Conservation (phyloP, 73 alveolate genomes). For the Tetrahymena elliotti region DNA sequence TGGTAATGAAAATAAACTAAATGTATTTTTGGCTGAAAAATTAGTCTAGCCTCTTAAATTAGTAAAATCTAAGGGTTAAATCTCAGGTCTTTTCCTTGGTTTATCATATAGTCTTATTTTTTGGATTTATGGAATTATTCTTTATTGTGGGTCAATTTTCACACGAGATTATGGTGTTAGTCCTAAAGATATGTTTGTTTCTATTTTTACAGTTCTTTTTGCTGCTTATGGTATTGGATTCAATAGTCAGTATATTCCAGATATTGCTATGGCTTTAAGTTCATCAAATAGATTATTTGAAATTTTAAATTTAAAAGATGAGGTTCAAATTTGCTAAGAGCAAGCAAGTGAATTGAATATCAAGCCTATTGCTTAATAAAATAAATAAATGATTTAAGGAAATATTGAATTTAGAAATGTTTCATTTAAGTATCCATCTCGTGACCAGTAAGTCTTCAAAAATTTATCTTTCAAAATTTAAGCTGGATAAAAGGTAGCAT, state of each 20-base stretch:
- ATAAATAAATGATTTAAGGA: slow-evolving; percentile 38
- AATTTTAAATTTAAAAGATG: slow-evolving; percentile 18
- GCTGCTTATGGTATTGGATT: slow-evolving; percentile 64
- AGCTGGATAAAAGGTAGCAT: slow-evolving; percentile 66
- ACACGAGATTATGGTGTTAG: slow-evolving; percentile 22
- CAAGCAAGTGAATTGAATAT: neutral
- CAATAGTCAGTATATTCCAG: slow-evolving; percentile 55
- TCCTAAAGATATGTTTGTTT: slow-evolving; percentile 49
- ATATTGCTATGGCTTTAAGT: slow-evolving; percentile 38
- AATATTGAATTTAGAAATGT: slow-evolving; percentile 67
- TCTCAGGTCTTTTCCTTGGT: slow-evolving; percentile 63
- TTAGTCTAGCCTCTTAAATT: slow-evolving; percentile 8
- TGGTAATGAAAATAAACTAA: slow-evolving; percentile 58
- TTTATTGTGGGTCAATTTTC: slow-evolving; percentile 63
- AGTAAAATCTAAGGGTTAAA: slow-evolving; percentile 42
- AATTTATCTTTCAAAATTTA: slow-evolving; percentile 41
- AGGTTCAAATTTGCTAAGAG: neutral
- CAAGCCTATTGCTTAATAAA: neutral
- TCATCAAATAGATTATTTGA: slow-evolving; percentile 27
- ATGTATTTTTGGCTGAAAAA: slow-evolving; percentile 34
- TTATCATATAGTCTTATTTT: slow-evolving; percentile 49
- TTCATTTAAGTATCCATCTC: slow-evolving; percentile 70
- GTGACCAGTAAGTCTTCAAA: slow-evolving; percentile 41
- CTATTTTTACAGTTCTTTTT: slow-evolving; percentile 64
- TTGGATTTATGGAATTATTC: slow-evolving; percentile 56